Evolutionary conservation across 805 yeast species (phyloP), one percentile per base, ranked within the genome.

Genomic region (Lipomyces japonicus): DNA sequence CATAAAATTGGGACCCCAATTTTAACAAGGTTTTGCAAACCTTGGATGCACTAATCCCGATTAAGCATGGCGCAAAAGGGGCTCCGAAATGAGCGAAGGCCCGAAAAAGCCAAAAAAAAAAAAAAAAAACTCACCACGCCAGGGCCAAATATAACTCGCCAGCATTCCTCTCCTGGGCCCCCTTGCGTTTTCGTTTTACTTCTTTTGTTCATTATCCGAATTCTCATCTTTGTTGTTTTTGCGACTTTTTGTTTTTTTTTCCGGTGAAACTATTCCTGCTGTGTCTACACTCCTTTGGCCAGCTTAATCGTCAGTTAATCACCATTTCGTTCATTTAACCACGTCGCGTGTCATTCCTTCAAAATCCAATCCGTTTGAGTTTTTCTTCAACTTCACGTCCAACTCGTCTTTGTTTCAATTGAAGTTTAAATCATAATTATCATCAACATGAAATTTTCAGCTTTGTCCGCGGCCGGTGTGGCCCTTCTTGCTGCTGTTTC

Each of bases 241-340:
- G 39, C 46, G 39, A 16, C 46, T 42, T 21, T 12, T 28, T 2
- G 32, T 23, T 28, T 12, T 36, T 14, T 23, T 21, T 37, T 36
- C 36, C 39, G 18, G 26, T 26, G 24, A 36, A n/a, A n/a, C 43
- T 25, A 10, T 12, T 18, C 22, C 19, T 19, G 18, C 48, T 44
- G 48, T 32, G 54, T 50, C 54, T 50, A 42, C 54, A 50, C 54
- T 50, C 54, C 31, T 50, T 50, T 31, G 54, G 26, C 54, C 53
- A 38, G 28, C 40, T 31, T 32, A 36, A 36, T 3, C n/a, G n/a
- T n/a, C n/a, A n/a, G n/a, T n/a, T n/a, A n/a, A 16, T 6, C 43
- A 23, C 31, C 46, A 37, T 43, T 43, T 34, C 46, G 18, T 34
- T 43, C 46, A 6, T 43, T 43, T 22, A 25, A 22, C 22, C 21